These are phyloP conservation scores for Clathrospora elynae DNA, from an alignment of 2,329 filamentous ascomycete species.

Conservation along the genomic window DNA sequence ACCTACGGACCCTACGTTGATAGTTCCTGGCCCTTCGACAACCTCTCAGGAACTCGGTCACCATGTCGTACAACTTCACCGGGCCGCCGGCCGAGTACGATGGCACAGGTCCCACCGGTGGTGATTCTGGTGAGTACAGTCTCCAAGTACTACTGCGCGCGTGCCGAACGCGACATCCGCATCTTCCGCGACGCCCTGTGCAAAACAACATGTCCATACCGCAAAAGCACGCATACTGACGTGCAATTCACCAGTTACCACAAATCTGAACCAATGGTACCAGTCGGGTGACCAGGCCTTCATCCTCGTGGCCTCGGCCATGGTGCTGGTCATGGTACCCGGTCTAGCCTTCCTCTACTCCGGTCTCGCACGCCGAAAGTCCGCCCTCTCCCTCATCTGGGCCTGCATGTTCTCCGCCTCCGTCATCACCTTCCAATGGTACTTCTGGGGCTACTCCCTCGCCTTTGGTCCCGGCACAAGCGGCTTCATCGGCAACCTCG, in stretches of 20 bases:
- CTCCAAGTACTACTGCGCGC: constrained; percentile 22
- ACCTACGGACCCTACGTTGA: constrained; percentile 11
- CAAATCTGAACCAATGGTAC: constrained; percentile 97
- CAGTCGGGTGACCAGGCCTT: constrained; percentile 89
- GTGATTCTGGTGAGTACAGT: constrained; percentile 73
- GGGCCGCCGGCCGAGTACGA: constrained; percentile 55
- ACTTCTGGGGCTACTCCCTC: constrained; percentile 98
- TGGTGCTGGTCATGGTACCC: constrained; percentile 96
- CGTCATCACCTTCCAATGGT: constrained; percentile 96
- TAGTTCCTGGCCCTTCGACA: constrained; percentile 17
- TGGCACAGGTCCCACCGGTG: constrained; percentile 68
- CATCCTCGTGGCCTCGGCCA: constrained; percentile 86
- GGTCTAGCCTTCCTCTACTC: constrained; percentile 98
- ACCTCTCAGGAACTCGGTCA: constrained; percentile 21
- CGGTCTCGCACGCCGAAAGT: constrained; percentile 95
- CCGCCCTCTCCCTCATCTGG: constrained; percentile 95
- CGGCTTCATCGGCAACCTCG: constrained; percentile 88
- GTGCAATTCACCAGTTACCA: constrained; percentile 61
- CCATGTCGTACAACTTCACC: constrained; percentile 57
- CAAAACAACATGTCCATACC: neutral
- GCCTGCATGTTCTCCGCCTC: constrained; percentile 93
- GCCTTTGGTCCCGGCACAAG: constrained; percentile 86
- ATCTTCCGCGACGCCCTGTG: constrained; percentile 4
- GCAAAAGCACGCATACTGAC: constrained; percentile 14
- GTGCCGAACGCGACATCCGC: constrained; percentile 24